Base-by-base conservation (phyloP, 2,329 filamentous ascomycete species). In the Metarhizium robertsii region DNA sequence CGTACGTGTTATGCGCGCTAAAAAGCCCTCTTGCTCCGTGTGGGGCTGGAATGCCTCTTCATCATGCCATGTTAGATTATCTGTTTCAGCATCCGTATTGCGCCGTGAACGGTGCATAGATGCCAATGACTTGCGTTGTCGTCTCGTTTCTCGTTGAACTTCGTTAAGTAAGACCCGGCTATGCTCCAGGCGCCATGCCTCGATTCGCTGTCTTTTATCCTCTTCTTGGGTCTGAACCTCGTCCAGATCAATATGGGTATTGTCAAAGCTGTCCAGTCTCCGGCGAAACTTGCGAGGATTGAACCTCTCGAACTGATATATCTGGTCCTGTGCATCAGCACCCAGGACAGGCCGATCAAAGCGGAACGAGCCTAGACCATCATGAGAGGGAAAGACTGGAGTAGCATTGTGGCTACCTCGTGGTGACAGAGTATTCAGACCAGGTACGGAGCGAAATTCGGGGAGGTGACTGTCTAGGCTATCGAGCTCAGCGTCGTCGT, bases 381-480 rank as follows among this genome's bases (percentile, higher is more conserved):
- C 92, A 66, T 99, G 94, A 1, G 85, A 83, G 0, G 94, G 94
- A n/a, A 99, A 79, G 2, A 96, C 83, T 0, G 88, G 84, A 18
- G 79, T 76, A 20, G 82, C 75, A 60, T 81, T 83, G 18, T 67
- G 65, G 13, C 59, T 61, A 3, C 60, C 64, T 7, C 60, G 57
- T 18, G 64, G 62, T 7, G 63, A 62, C 20, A 61, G 57, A 2
- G 58, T 59, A 38, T 63, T 60, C 29, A 63, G 57, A 6, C 60
- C 68, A 4, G 79, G 75, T 6, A 75, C 76, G 48, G 90, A 84
- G 53, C 90, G 84, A 66, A 96, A 96, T 47, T 91, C 92, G 60
- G 92, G 87, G 1, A 97, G 77, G 54, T 95, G 92, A 66, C 92
- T 92, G 68, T 97, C 92, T 45, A 97, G 78, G 67, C 91, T 96